These are phyloP conservation scores for Saccharomycopsis babjevae DNA, from an alignment of 805 yeast species.

Conservation along the genomic window DNA sequence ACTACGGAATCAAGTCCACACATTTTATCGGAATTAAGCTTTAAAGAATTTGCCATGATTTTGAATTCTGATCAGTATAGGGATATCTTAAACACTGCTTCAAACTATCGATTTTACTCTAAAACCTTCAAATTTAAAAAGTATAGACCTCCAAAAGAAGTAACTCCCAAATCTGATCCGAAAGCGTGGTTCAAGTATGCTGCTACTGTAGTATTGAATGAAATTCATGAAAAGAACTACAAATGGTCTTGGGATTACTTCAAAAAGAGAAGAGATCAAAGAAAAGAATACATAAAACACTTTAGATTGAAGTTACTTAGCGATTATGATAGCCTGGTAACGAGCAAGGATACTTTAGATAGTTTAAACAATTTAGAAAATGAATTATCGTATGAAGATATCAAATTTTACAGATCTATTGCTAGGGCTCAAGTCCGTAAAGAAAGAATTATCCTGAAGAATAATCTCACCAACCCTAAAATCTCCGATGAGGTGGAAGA, in stretches of 20 bases:
- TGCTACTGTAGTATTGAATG: slow-evolving; percentile 62
- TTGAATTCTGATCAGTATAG: slow-evolving; percentile 79
- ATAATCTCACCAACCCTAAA: not conserved
- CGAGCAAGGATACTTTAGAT: slow-evolving; percentile 20
- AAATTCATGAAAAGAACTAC: slow-evolving; percentile 70
- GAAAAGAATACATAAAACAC: slow-evolving; percentile 53
- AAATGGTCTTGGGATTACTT: slow-evolving; percentile 87
- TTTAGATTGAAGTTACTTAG: slow-evolving; percentile 55
- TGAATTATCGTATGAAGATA: slow-evolving; percentile 60
- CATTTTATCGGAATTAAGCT: slow-evolving; percentile 61
- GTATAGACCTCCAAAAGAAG: slow-evolving; percentile 47
- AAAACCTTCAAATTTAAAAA: slow-evolving; percentile 68
- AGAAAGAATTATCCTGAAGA: slow-evolving; percentile 29
- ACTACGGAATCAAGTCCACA: slow-evolving; percentile 62
- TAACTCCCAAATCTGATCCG: slow-evolving; percentile 47
- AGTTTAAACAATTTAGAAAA: slow-evolving; percentile 33
- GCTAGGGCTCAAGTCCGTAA: slow-evolving; percentile 59
- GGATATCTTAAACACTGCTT: slow-evolving; percentile 70
- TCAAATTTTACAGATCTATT: slow-evolving; percentile 73
- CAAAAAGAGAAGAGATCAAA: slow-evolving; percentile 57
- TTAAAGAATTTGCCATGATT: slow-evolving; percentile 83
- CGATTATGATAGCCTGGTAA: slow-evolving; percentile 21
- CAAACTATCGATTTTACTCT: slow-evolving; percentile 68
- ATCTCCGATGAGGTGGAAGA: not conserved
- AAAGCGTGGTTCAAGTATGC: slow-evolving; percentile 75